Evolutionary conservation across 2,329 filamentous ascomycete species (phyloP).

Genomic region (Aspergillus flavus): DNA sequence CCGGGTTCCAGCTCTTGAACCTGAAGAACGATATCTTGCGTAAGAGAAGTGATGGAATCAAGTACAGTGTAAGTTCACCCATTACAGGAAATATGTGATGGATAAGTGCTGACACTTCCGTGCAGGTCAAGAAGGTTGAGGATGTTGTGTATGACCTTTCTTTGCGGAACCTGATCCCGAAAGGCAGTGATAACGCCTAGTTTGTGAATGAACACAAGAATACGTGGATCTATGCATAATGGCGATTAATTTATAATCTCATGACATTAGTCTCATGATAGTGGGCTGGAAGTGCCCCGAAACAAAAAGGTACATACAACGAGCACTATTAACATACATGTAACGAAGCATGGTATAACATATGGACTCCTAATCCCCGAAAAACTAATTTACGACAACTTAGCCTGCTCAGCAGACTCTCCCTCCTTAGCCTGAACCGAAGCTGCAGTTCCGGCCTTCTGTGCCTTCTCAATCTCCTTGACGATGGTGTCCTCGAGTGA

Average conservation of each 20-base stretch:
- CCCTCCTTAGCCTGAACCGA: slow-evolving; percentile 22
- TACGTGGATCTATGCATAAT: background rate
- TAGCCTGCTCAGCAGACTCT: slow-evolving; percentile 21
- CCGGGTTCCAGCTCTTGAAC: slow-evolving; percentile 95
- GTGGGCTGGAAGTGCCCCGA: background rate
- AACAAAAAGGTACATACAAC: background rate
- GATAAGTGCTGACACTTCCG: background rate
- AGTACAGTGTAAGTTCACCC: slow-evolving; percentile 68
- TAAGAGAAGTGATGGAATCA: slow-evolving; percentile 87
- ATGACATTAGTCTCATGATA: background rate
- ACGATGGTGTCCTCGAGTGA: slow-evolving; percentile 73
- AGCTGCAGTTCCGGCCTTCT: slow-evolving; percentile 39
- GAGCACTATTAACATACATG: slow-evolving; percentile 4
- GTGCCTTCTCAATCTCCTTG: slow-evolving; percentile 67
- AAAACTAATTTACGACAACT: slow-evolving; percentile 22
- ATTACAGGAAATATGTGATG: background rate
- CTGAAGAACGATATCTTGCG: slow-evolving; percentile 93
- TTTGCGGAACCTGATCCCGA: slow-evolving; percentile 76
- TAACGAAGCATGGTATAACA: slow-evolving; percentile 16
- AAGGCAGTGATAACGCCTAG: slow-evolving; percentile 32
- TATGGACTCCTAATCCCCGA: background rate
- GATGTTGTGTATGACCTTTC: slow-evolving; percentile 97
- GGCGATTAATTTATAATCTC: background rate
- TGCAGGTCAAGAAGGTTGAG: slow-evolving; percentile 88
- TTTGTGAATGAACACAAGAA: background rate